Conservation (phyloP, 2,329 filamentous ascomycete species). For the Esteya vermicola region DNA sequence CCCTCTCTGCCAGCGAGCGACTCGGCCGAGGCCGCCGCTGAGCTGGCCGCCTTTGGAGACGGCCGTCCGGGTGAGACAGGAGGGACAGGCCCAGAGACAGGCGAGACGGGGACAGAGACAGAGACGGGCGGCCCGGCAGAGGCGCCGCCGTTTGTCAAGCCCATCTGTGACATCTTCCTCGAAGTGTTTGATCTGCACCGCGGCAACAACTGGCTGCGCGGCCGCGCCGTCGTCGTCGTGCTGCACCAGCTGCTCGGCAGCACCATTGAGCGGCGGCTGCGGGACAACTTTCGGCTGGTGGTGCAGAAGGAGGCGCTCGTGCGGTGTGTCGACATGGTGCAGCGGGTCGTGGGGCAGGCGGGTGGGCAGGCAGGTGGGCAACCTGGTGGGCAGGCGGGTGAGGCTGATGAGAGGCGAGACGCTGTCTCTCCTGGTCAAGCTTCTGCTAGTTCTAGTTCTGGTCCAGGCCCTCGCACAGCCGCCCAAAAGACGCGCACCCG, state of each 20-base stretch:
- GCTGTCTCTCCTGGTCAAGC: too few relatives aligned
- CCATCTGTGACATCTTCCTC: slow-evolving; percentile 93
- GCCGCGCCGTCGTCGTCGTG: slow-evolving; percentile 88
- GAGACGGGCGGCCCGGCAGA: slow-evolving; percentile 72
- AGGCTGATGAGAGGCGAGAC: too few relatives aligned
- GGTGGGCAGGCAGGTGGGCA: too few relatives aligned
- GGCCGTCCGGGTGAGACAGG: too few relatives aligned
- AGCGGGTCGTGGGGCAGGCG: slow-evolving; percentile 40
- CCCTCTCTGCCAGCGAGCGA: too few relatives aligned
- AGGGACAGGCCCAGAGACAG: slow-evolving; percentile 41
- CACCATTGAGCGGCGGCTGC: slow-evolving; percentile 89
- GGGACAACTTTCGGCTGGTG: slow-evolving; percentile 63
- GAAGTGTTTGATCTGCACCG: slow-evolving; percentile 90
- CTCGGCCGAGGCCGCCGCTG: slow-evolving; percentile 68
- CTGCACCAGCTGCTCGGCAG: slow-evolving; percentile 90
- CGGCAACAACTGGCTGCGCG: slow-evolving; percentile 94
- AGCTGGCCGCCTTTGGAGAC: slow-evolving; percentile 87
- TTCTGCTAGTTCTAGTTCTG: too few relatives aligned
- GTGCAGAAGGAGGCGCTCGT: slow-evolving; percentile 69
- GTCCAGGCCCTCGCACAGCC: slow-evolving; percentile 39
- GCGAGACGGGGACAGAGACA: neutral
- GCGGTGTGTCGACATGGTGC: slow-evolving; percentile 59
- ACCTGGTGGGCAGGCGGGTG: too few relatives aligned
- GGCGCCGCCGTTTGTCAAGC: slow-evolving; percentile 90
- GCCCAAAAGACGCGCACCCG: slow-evolving; percentile 67